Base-by-base conservation (phyloP, 805 yeast genomes). In the Pichia phayaonensis region DNA sequence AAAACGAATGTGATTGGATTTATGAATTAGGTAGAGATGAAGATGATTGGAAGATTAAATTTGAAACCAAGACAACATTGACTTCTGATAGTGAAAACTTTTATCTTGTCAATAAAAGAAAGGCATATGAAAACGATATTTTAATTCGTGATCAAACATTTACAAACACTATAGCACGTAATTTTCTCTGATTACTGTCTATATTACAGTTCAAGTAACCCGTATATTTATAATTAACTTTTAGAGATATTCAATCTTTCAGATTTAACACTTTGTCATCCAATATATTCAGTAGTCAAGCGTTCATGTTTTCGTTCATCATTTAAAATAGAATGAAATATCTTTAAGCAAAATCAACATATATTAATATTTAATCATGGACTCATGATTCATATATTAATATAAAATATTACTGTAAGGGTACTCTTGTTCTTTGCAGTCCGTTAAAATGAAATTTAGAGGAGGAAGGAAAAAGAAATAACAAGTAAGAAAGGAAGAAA, bases 21-120 rank as follows among this genome's bases (percentile, higher is more conserved):
- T 64, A 70, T 53, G 65, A 60, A n/a, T 63, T 72, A 63, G 75
- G 75, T 10, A 68, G 76, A 56, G 69, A 63, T 4, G 63, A 61
- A 42, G 73, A 64, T 44, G 58, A 63, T 48, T 73, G 76, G 77
- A 60, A 64, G 18, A 65, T 66, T 45, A 69, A 62, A 45, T 42
- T 72, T 36, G 67, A 63, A 43, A 60, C 69, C 20, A 54, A 52
- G 22, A 64, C 74, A 5, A 52, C 55, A 1, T 52, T 73, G 61
- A 61, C 55, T 16, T 52, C 68, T 4, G 74, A 71, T 47, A 48
- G 47, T 10, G 61, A 62, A 0, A 65, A 63, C 46, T 72, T 71
- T 54, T 58, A 62, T 46, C 50, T 73, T 43, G 52, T 58, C 29
- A 69, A 69, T 47, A 58, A 57, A 43, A 38, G 70, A 23, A 64